Evolutionary conservation across 2,329 filamentous ascomycete genomes (phyloP).

Genomic region (Chaetomiaceae sp.): DNA sequence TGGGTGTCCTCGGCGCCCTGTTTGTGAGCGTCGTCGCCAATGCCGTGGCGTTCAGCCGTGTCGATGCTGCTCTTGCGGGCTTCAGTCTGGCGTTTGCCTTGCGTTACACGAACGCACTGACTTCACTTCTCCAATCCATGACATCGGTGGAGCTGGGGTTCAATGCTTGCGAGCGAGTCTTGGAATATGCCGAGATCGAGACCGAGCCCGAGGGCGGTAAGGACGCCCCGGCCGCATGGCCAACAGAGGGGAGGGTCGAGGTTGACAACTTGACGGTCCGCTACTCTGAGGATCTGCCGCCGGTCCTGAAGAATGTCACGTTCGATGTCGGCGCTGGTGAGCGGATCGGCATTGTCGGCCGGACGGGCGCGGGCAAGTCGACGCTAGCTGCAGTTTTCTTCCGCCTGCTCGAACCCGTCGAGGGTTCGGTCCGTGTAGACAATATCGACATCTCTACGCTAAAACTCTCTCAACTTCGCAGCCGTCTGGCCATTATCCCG

Average conservation of each 20-base stretch:
- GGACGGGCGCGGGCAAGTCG: conserved; percentile 62
- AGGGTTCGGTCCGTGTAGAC: conserved; percentile 42
- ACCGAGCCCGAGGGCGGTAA: conserved; percentile 34
- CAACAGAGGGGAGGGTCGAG: conserved; percentile 35
- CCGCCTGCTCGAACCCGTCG: conserved; percentile 46
- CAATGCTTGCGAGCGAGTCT: conserved; percentile 39
- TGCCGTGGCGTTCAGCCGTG: conserved; percentile 33
- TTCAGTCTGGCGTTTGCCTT: conserved; percentile 39
- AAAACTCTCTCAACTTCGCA: conserved; percentile 56
- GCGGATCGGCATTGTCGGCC: conserved; percentile 59
- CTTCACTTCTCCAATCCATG: conserved; percentile 33
- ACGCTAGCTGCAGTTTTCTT: conserved; percentile 62
- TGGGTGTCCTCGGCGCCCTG: conserved; percentile 36
- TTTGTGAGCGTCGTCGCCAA: conserved; percentile 36
- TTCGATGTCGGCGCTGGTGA: conserved; percentile 46
- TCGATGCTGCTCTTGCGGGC: conserved; percentile 37
- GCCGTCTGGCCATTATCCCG: conserved; percentile 59
- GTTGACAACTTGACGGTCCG: conserved; percentile 36
- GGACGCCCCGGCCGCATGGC: conserved; percentile 38
- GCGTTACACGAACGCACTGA: conserved; percentile 33
- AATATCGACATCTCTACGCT: conserved; percentile 51
- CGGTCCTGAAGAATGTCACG: conserved; percentile 35
- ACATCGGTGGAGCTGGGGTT: conserved; percentile 38
- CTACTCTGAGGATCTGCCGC: conserved; percentile 35
- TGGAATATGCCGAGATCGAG: conserved; percentile 40